Evolutionary conservation across 441 rosid species (phyloP).

Genomic region (Viola pubescens): DNA sequence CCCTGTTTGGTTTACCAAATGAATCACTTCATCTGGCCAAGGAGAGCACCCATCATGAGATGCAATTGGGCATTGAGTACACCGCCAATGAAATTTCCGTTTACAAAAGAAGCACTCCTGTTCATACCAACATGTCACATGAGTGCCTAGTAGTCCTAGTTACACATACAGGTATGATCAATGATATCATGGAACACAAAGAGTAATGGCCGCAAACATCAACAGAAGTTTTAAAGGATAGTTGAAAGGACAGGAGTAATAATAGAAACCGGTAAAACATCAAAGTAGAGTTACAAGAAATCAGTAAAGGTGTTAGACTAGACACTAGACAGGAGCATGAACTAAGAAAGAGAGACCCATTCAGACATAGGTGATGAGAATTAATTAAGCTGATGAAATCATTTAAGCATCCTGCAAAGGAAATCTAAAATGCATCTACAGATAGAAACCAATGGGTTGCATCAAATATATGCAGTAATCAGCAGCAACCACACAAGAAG

Average conservation of each 20-base stretch:
- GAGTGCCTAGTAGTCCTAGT: background rate
- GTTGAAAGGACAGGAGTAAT: background rate
- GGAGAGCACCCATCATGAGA: slow-evolving; percentile 80
- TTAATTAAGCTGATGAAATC: background rate
- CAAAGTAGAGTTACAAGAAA: no score
- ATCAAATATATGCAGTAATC: background rate
- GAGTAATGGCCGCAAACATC: background rate
- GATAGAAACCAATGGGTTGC: background rate
- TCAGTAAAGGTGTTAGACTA: no score
- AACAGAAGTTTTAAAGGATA: background rate
- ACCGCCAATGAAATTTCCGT: slow-evolving; percentile 61
- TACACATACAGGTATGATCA: no score
- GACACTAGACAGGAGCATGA: no score
- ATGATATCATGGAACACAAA: background rate
- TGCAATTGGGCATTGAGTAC: slow-evolving; percentile 60
- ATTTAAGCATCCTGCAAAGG: background rate
- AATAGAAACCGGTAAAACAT: background rate
- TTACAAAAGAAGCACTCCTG: slow-evolving; percentile 86
- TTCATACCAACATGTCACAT: slow-evolving; percentile 16
- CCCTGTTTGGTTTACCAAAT: slow-evolving; percentile 50
- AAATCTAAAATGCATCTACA: background rate
- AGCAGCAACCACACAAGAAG: slow-evolving; percentile 1
- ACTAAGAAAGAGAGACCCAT: no score
- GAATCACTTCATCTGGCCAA: slow-evolving; percentile 63
- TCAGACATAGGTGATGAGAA: background rate